Evolutionary conservation across 106 monocot genomes (phyloP).

Genomic region (Iris macrosiphon): DNA sequence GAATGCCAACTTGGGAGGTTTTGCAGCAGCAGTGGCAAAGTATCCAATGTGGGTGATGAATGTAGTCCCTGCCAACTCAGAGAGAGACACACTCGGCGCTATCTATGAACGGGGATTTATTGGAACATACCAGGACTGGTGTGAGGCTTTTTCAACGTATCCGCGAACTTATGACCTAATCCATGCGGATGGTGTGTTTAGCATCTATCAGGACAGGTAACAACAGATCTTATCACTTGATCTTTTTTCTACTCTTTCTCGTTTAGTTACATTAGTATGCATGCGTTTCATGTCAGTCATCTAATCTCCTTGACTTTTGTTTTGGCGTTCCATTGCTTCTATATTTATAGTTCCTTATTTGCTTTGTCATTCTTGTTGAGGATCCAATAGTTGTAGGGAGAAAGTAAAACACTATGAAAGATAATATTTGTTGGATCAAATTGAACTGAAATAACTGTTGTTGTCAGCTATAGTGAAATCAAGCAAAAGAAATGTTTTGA

Average conservation of each 20-base stretch:
- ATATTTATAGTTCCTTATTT: too few relatives aligned
- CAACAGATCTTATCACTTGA: background rate
- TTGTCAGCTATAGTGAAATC: too few relatives aligned
- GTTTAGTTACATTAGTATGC: too few relatives aligned
- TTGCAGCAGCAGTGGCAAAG: constrained; percentile 18
- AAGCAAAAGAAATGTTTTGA: too few relatives aligned
- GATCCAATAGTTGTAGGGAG: too few relatives aligned
- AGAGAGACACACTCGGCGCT: constrained; percentile 16
- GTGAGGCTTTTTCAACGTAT: constrained; percentile 33
- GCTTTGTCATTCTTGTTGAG: too few relatives aligned
- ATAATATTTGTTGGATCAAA: too few relatives aligned
- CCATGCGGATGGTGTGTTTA: constrained; percentile 21
- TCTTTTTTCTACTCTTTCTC: background rate
- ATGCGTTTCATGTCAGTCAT: too few relatives aligned
- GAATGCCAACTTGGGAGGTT: constrained; percentile 30
- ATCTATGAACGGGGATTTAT: constrained; percentile 25
- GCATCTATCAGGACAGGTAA: constrained; percentile 29
- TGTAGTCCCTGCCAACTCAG: constrained; percentile 16
- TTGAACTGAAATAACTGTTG: too few relatives aligned
- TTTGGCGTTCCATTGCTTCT: too few relatives aligned
- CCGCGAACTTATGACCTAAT: constrained; percentile 31
- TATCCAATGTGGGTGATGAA: constrained; percentile 28
- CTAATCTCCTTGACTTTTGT: too few relatives aligned
- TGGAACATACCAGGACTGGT: constrained; percentile 26
- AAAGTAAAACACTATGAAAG: too few relatives aligned